Evolutionary conservation across 23 red algal genomes (phyloP).

Genomic region (Chondrus crispus): DNA sequence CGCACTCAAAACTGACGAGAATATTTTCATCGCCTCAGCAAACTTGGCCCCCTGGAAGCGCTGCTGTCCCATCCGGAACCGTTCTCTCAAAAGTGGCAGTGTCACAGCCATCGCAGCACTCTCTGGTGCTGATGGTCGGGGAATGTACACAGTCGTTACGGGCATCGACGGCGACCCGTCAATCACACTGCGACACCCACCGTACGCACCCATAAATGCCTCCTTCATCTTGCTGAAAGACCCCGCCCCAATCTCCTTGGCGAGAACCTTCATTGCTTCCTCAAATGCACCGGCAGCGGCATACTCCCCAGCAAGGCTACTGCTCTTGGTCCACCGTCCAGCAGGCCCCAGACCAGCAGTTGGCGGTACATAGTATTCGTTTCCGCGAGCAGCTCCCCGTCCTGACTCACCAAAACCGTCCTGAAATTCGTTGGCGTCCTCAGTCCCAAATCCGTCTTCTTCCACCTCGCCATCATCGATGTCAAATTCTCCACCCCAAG

Average conservation of each 20-base stretch:
- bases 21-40: conserved; percentile 65
- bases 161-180: conserved; percentile 36
- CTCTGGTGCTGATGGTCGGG: conserved; percentile 1
- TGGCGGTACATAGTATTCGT: conserved; percentile 78
- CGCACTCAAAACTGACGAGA: conserved; percentile 44
- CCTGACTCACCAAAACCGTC: neutral
- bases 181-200: conserved; percentile 53
- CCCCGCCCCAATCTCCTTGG: conserved; percentile 61
- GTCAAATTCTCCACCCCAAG: conserved; percentile 80
- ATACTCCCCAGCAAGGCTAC: conserved; percentile 74
- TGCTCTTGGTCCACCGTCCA: conserved; percentile 51
- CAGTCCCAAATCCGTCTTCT: neutral
- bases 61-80: conserved; percentile 38
- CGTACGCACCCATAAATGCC: conserved; percentile 54
- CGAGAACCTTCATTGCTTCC: conserved; percentile 72
- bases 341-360: conserved; percentile 38
- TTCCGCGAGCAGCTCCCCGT: neutral
- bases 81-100: conserved; percentile 45
- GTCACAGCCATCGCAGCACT: conserved; percentile 36
- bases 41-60: conserved; percentile 79
- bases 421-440: conserved; percentile 43
- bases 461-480: conserved; percentile 48
- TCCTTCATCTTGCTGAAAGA: conserved; percentile 58
- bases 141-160: conserved; percentile 41
- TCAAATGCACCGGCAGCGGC: conserved; percentile 81